A percentile compares a stretch with the other conserved stretches of the same genome.
Conservation (phyloP, 1,284 basidiomycete genomes). For the Afroboletus lepidellus region DNA sequence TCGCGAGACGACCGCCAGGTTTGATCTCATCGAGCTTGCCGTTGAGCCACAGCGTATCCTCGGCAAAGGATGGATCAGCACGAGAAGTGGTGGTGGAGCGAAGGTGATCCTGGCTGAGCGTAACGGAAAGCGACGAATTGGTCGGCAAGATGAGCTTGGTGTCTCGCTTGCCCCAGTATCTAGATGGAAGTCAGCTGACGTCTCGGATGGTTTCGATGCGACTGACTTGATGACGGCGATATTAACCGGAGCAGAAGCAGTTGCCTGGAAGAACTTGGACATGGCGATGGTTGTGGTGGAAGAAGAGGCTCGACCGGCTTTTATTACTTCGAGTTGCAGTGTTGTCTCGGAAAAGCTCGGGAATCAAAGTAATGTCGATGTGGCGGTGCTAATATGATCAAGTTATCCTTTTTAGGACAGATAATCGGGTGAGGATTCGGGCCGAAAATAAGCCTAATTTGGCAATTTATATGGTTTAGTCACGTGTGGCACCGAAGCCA, state of each 20-base stretch:
- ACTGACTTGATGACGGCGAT: constrained; percentile 94
- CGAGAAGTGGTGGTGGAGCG: constrained; percentile 92
- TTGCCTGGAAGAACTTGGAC: constrained; percentile 75
- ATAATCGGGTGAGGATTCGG: constrained; percentile 10
- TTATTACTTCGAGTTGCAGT: not conserved
- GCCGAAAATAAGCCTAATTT: constrained; percentile 16
- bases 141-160: constrained; percentile 94
- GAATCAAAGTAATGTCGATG: constrained; percentile 11
- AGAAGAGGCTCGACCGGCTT: constrained; percentile 4
- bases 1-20: constrained; percentile 72
- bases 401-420: constrained; percentile 8
- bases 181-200: constrained; percentile 37
- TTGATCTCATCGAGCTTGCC: constrained; percentile 90
- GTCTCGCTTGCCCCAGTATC: constrained; percentile 99
- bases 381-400: constrained; percentile 24
- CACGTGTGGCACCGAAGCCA: constrained; percentile 17
- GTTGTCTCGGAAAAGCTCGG: constrained; percentile 23
- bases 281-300: constrained; percentile 38
- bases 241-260: constrained; percentile 91
- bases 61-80: constrained; percentile 69
- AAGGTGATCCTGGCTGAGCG: constrained; percentile 94
- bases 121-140: constrained; percentile 96
- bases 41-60: constrained; percentile 90
- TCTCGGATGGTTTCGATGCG: constrained; percentile 10
- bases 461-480: constrained; percentile 9